Percentiles rank a stretch among this genome's conserved stretches.
Evolutionary conservation across 345 rosid genomes (phyloP).

Genomic region (Lepidium africanum): DNA sequence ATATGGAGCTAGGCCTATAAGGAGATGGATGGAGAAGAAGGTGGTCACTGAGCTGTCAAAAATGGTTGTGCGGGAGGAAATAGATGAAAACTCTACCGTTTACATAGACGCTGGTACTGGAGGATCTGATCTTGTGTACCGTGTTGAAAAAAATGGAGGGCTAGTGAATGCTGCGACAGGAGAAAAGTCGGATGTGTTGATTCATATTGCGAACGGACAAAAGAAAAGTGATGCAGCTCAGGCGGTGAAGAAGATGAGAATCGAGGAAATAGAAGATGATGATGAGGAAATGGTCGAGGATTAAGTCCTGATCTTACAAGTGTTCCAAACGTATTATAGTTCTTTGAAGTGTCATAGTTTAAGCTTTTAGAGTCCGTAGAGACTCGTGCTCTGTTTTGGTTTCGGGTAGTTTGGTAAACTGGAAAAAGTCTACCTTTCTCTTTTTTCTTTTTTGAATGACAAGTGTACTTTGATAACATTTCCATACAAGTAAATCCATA

Average conservation of each 20-base stretch:
- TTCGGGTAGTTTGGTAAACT: neutral
- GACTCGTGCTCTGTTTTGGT: neutral
- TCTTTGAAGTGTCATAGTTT: neutral
- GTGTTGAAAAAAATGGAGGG: conserved; percentile 73
- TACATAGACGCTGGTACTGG: conserved; percentile 52
- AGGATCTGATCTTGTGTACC: conserved; percentile 40
- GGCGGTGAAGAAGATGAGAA: conserved; percentile 88
- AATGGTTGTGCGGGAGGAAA: conserved; percentile 79
- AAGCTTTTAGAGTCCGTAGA: neutral
- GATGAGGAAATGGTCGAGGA: conserved; percentile 47
- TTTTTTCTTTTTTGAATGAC: too few species aligned
- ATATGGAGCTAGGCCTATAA: conserved; percentile 81
- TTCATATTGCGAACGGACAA: conserved; percentile 42
- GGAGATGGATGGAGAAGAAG: conserved; percentile 94
- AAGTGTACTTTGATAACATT: neutral
- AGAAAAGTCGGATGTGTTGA: conserved; percentile 57
- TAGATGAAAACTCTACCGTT: conserved; percentile 78
- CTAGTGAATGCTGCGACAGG: conserved; percentile 69
- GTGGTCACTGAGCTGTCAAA: conserved; percentile 84
- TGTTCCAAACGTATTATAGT: neutral
- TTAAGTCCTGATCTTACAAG: neutral
- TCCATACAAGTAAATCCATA: neutral
- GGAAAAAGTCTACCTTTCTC: neutral
- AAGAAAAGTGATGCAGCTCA: conserved; percentile 54
- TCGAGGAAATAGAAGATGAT: conserved; percentile 62